phyloP scores from a whole-genome alignment of 208 protist genomes.

The Wallacemonas collosoma region DNA sequence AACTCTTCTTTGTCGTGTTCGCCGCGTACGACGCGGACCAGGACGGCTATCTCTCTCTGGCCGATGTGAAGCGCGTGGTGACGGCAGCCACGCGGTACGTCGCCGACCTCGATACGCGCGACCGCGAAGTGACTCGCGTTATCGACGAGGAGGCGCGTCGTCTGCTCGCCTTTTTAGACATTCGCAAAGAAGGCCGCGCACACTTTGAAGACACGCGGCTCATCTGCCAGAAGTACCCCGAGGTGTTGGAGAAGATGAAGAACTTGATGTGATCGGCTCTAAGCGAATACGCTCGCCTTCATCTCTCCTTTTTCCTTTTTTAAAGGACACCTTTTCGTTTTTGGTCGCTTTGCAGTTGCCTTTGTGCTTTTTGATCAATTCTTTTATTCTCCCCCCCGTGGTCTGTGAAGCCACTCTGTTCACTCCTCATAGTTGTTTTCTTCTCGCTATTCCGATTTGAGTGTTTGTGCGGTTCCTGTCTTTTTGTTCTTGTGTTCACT shows the following conservation, averaged over 20 bases:
- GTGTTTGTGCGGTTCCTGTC: too few relatives aligned
- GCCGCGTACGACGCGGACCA: constrained; percentile 93
- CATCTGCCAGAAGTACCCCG: constrained; percentile 83
- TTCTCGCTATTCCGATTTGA: too few relatives aligned
- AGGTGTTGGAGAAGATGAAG: constrained; percentile 92
- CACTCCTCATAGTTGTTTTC: too few relatives aligned
- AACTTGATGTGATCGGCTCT: constrained; percentile 57
- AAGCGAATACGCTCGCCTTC: too few relatives aligned
- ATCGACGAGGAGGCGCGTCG: constrained; percentile 83
- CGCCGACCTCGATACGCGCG: constrained; percentile 81
- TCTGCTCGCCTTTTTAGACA: constrained; percentile 83
- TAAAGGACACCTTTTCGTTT: not conserved
- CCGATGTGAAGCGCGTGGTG: constrained; percentile 88
- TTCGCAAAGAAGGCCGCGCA: constrained; percentile 72
- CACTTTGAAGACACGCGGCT: constrained; percentile 77
- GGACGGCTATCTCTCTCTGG: constrained; percentile 84
- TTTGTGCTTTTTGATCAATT: too few relatives aligned
- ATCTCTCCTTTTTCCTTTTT: not conserved
- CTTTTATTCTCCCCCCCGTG: too few relatives aligned
- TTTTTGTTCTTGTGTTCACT: too few relatives aligned
- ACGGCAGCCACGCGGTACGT: constrained; percentile 90
- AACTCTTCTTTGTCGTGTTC: constrained; percentile 90
- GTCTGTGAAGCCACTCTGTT: not conserved
- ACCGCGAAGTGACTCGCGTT: constrained; percentile 73
- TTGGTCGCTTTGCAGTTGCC: too few relatives aligned